Conservation (phyloP, 2,329 filamentous ascomycete genomes). For the Chalaropsis ovoidea region DNA sequence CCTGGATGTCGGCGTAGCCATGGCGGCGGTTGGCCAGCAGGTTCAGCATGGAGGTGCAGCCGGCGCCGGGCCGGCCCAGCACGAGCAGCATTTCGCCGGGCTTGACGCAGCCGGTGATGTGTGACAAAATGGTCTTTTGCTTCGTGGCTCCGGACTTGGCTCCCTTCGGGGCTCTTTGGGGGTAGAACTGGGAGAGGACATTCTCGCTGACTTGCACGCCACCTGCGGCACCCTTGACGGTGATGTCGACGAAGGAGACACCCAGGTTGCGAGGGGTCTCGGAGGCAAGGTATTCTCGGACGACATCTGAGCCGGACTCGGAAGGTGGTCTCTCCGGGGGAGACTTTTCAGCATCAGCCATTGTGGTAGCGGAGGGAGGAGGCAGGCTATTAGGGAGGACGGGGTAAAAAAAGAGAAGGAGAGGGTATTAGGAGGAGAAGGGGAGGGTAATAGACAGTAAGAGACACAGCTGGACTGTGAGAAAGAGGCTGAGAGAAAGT, state of each 20-base stretch:
- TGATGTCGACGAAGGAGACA: slow-evolving; percentile 17
- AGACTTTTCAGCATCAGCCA: slow-evolving; percentile 7
- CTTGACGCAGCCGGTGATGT: slow-evolving; percentile 57
- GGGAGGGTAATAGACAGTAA: background rate
- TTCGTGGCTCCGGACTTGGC: slow-evolving; percentile 30
- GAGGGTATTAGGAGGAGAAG: background rate
- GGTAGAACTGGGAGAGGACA: slow-evolving; percentile 49
- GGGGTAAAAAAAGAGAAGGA: background rate
- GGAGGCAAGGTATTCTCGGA: slow-evolving; percentile 9
- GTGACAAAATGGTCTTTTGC: slow-evolving; percentile 49
- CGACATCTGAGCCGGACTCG: background rate
- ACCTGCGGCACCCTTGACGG: slow-evolving; percentile 13
- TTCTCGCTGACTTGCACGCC: slow-evolving; percentile 47
- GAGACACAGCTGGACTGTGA: background rate
- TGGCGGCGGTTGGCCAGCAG: slow-evolving; percentile 54
- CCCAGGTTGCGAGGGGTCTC: slow-evolving; percentile 11
- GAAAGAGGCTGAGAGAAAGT: background rate
- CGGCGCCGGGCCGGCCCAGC: slow-evolving; percentile 56
- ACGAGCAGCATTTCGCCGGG: slow-evolving; percentile 65
- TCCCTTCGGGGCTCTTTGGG: slow-evolving; percentile 44
- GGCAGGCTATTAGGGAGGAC: background rate
- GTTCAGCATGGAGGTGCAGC: slow-evolving; percentile 62
- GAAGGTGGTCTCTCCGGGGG: background rate
- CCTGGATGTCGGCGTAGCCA: slow-evolving; percentile 49
- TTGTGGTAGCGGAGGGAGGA: background rate